Percentiles rank a stretch among this genome's conserved stretches.
phyloP scores from a whole-genome alignment of 495 filamentous ascomycete species.

The Trichocladium antarcticum region DNA sequence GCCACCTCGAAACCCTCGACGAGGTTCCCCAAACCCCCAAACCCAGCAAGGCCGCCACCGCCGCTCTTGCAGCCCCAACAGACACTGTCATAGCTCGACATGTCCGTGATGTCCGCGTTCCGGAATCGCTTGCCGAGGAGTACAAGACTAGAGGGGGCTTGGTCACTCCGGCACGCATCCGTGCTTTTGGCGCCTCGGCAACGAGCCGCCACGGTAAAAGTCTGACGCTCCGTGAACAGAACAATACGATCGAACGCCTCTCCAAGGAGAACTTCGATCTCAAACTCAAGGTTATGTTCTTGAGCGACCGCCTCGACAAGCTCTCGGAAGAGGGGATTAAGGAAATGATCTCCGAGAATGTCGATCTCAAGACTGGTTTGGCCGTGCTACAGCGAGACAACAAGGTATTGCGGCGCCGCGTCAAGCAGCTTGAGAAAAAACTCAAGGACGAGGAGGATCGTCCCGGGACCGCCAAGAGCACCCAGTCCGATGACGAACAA shows the following conservation, averaged over 20 bases:
- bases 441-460: conserved; percentile 59
- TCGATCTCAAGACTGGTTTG: conserved; percentile 83
- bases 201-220: conserved; percentile 57
- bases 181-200: conserved; percentile 29
- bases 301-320: conserved; percentile 85
- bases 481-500: conserved; percentile 40
- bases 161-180: conserved; percentile 37
- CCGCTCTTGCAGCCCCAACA: conserved; percentile 49
- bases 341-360: conserved; percentile 94
- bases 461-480: conserved; percentile 43
- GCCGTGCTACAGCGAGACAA: conserved; percentile 81
- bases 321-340: conserved; percentile 93
- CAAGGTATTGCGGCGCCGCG: conserved; percentile 60
- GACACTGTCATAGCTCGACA: conserved; percentile 85
- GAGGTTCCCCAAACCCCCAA: conserved; percentile 38
- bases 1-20: conserved; percentile 42
- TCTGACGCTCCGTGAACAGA: conserved; percentile 92
- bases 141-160: conserved; percentile 53
- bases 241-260: conserved; percentile 86
- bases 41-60: conserved; percentile 35
- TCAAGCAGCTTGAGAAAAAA: conserved; percentile 78
- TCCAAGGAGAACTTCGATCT: conserved; percentile 96
- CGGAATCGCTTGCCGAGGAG: conserved; percentile 75
- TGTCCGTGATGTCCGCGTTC: conserved; percentile 78
- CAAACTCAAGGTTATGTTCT: conserved; percentile 94